Conservation (phyloP, 2,329 filamentous ascomycete genomes). For the Torrubiellomyces zombiae region DNA sequence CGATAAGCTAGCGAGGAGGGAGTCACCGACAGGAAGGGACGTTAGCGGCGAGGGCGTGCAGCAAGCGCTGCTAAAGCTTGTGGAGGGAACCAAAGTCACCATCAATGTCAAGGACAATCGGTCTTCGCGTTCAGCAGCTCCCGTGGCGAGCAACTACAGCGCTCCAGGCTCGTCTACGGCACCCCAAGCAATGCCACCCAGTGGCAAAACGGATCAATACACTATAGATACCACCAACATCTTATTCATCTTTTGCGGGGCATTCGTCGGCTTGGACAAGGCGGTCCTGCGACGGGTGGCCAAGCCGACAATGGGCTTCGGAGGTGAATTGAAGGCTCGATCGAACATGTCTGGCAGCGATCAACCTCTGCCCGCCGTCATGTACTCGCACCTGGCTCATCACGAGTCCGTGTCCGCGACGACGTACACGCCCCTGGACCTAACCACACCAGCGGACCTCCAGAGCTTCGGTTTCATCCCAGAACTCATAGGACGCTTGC, state of each 20-base stretch:
- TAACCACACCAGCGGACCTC: constrained; percentile 58
- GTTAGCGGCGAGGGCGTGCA: constrained; percentile 94
- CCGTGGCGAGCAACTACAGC: constrained; percentile 36
- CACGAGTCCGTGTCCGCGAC: constrained; percentile 21
- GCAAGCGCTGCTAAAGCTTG: constrained; percentile 85
- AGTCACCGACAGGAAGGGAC: constrained; percentile 77
- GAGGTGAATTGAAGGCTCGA: constrained; percentile 55
- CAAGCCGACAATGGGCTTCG: constrained; percentile 77
- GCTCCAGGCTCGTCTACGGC: constrained; percentile 25
- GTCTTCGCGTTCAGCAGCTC: constrained; percentile 33
- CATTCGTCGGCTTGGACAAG: constrained; percentile 86
- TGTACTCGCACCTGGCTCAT: constrained; percentile 40
- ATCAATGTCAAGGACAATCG: constrained; percentile 73
- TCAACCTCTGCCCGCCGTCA: constrained; percentile 47
- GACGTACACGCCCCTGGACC: constrained; percentile 44
- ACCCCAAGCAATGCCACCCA: constrained; percentile 26
- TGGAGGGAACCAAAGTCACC: constrained; percentile 88
- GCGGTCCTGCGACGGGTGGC: constrained; percentile 74
- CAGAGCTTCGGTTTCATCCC: constrained; percentile 85
- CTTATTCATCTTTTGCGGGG: constrained; percentile 89
- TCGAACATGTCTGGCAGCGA: constrained; percentile 29
- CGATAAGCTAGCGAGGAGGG: constrained; percentile 86
- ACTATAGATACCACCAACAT: constrained; percentile 90
- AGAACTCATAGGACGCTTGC: constrained; percentile 87
- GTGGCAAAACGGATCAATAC: constrained; percentile 42